Conservation (phyloP, 2,329 filamentous ascomycete genomes). For the Phyllosticta capitalensis region DNA sequence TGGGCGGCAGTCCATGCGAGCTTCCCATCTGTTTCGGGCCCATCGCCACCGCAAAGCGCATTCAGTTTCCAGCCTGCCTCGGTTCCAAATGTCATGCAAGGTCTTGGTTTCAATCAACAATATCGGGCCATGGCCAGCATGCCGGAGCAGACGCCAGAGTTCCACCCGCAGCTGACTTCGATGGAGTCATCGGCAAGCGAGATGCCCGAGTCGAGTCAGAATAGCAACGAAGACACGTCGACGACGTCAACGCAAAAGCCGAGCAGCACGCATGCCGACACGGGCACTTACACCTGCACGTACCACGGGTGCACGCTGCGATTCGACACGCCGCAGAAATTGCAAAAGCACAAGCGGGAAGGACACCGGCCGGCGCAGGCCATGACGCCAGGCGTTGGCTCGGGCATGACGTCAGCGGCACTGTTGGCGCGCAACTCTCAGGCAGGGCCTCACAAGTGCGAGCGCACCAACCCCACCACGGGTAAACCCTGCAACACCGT, state of each 20-base stretch:
- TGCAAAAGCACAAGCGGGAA: conserved; percentile 95
- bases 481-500: conserved; percentile 90
- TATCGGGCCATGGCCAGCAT: conserved; percentile 26
- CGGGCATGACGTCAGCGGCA: conserved; percentile 43
- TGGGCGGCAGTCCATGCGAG: conserved; percentile 21
- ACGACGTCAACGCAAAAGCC: conserved; percentile 41
- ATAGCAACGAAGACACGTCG: conserved; percentile 20
- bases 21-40: conserved; percentile 19
- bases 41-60: conserved; percentile 19
- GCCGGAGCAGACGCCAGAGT: conserved; percentile 43
- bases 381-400: conserved; percentile 17
- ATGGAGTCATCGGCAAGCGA: conserved; percentile 55
- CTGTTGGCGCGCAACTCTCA: conserved; percentile 66
- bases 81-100: conserved; percentile 22
- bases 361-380: conserved; percentile 54
- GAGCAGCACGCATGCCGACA: conserved; percentile 57
- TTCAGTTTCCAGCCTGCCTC: conserved; percentile 41
- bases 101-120: conserved; percentile 26
- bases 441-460: conserved; percentile 85
- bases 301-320: conserved; percentile 83
- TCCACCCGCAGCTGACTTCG: conserved; percentile 46
- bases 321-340: conserved; percentile 75
- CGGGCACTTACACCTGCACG: conserved; percentile 90
- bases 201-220: conserved; percentile 28
- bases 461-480: conserved; percentile 87